Evolutionary conservation across 1,139 yeast genomes (phyloP).

Genomic region (Geotrichum bryndzae): DNA sequence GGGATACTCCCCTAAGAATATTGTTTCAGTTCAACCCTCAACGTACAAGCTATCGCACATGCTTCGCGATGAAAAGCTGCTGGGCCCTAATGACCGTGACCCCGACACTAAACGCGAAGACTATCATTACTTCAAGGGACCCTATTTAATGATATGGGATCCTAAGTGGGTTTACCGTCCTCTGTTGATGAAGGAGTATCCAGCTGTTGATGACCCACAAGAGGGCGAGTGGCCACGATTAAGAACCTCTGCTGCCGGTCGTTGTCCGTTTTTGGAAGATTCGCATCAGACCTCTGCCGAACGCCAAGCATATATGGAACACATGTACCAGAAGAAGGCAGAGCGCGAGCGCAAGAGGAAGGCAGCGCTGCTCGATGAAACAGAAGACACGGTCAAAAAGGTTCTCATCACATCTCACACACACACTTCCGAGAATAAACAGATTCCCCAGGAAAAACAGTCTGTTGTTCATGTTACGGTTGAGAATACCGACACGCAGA

Average conservation of each 20-base stretch:
- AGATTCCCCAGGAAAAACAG: neutral
- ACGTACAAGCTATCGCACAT: conserved; percentile 49
- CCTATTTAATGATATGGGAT: conserved; percentile 76
- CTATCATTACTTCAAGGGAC: conserved; percentile 70
- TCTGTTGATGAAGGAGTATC: conserved; percentile 78
- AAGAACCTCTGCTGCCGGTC: conserved; percentile 38
- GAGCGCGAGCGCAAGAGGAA: conserved; percentile 16
- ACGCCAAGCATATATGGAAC: conserved; percentile 8
- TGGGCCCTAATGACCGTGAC: conserved; percentile 86
- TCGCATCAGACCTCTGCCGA: neutral
- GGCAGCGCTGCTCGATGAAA: conserved; percentile 8
- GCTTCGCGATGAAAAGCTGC: conserved; percentile 74
- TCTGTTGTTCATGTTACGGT: neutral
- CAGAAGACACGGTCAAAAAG: conserved; percentile 11
- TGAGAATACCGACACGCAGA: neutral
- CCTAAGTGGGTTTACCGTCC: conserved; percentile 75
- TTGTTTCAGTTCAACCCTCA: conserved; percentile 22
- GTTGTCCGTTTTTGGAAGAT: conserved; percentile 52
- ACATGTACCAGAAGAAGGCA: conserved; percentile 9
- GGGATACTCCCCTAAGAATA: conserved; percentile 30
- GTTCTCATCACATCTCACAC: neutral
- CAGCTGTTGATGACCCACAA: conserved; percentile 41
- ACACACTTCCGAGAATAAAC: neutral
- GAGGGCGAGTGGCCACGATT: conserved; percentile 48
- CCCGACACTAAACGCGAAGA: conserved; percentile 82